phyloP scores from a whole-genome alignment of 2,329 filamentous ascomycete genomes.

The Microcyclospora pomicola region DNA sequence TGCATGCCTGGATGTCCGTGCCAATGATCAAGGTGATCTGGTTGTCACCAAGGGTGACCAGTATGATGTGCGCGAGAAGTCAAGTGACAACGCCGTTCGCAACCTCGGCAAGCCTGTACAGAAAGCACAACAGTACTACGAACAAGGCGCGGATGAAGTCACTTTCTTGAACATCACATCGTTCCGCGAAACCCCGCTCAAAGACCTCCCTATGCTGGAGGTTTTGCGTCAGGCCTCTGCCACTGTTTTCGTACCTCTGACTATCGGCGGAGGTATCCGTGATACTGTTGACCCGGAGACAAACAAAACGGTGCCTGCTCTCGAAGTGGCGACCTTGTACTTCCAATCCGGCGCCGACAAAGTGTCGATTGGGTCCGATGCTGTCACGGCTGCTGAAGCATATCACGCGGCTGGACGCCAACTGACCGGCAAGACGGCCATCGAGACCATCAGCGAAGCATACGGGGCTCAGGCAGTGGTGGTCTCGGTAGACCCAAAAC shows the following conservation, averaged over 20 bases:
- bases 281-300: conserved; percentile 77
- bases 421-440: conserved; percentile 70
- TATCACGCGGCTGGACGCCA: conserved; percentile 61
- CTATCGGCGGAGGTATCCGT: conserved; percentile 87
- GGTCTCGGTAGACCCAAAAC: conserved; percentile 84
- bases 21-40: conserved; percentile 86
- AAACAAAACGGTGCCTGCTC: conserved; percentile 69
- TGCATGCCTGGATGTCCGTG: conserved; percentile 86
- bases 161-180: conserved; percentile 98
- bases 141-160: conserved; percentile 90
- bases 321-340: conserved; percentile 92
- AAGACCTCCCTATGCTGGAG: conserved; percentile 91
- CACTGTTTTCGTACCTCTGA: conserved; percentile 90
- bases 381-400: conserved; percentile 81
- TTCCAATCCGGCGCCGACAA: conserved; percentile 97
- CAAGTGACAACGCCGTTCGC: conserved; percentile 51
- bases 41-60: conserved; percentile 98
- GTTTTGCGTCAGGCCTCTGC: conserved; percentile 73
- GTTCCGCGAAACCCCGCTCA: conserved; percentile 87
- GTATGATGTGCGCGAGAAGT: conserved; percentile 93
- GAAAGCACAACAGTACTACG: conserved; percentile 86
- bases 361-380: conserved; percentile 90
- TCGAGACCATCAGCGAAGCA: conserved; percentile 84
- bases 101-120: conserved; percentile 96
- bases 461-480: conserved; percentile 97